A percentile compares a stretch with the other conserved stretches of the same genome.
phyloP scores from a whole-genome alignment of 2,329 filamentous ascomycete genomes.

The Thelonectria rubi region DNA sequence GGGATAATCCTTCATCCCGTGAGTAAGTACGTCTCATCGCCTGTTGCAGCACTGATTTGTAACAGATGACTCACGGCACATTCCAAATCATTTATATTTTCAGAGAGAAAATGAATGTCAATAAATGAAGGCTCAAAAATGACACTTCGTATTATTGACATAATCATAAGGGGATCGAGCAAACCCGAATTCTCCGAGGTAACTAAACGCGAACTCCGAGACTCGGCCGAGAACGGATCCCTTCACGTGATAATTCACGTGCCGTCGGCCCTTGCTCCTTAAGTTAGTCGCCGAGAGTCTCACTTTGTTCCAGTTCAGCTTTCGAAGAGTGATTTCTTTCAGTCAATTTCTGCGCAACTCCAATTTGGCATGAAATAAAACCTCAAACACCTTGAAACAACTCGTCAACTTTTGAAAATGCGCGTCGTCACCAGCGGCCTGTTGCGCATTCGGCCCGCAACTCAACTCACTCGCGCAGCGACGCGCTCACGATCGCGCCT shows the following conservation, averaged over 20 bases:
- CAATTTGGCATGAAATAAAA: background rate
- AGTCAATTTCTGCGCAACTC: background rate
- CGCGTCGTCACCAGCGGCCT: background rate
- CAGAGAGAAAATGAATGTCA: too few species aligned
- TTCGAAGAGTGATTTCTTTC: background rate
- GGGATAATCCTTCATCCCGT: too few species aligned
- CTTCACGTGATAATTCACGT: background rate
- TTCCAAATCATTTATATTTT: too few species aligned
- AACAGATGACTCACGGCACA: too few species aligned
- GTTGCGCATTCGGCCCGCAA: background rate
- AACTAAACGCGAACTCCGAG: background rate
- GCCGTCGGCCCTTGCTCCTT: background rate
- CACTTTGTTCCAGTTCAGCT: too few species aligned
- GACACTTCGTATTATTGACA: too few species aligned
- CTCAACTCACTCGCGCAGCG: background rate
- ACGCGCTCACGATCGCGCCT: background rate
- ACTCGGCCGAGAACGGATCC: background rate
- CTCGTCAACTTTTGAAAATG: constrained; percentile 4
- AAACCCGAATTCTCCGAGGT: background rate
- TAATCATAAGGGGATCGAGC: too few species aligned
- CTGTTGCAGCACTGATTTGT: too few species aligned
- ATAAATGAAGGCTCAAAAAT: too few species aligned
- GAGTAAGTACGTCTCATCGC: too few species aligned
- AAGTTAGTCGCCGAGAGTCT: background rate
- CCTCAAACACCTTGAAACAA: background rate